Evolutionary conservation across 257 asterid genomes (phyloP), one percentile per base, ranked within the genome.

Genomic region (Jacaranda copaia): DNA sequence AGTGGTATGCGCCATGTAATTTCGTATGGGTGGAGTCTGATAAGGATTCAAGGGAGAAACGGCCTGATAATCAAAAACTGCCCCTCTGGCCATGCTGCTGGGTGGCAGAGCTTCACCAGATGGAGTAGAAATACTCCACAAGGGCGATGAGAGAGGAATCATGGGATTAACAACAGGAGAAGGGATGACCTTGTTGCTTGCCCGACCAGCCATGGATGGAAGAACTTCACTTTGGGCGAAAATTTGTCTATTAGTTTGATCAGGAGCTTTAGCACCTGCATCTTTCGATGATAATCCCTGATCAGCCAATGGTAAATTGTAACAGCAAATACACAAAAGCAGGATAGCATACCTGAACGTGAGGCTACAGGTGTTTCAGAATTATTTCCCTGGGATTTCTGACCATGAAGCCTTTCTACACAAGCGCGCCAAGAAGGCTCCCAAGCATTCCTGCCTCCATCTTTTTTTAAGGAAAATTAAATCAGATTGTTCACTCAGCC

Each of bases 401-500:
- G 89, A 76, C 86, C 84, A 67, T 80, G 91, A 79, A 82, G 73
- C 85, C 87, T 89, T 75, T 96, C 97, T 66, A 84, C 89, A 79
- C 90, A 93, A 70, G 92, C 85, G 79, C 90, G 96, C 99, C 99
- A 96, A 18, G 95, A 82, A 61, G 89, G 85, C 84, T 93, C 99
- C 99, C 99, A 96, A 74, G 77, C 11, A 65, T 83, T 85, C 91
- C 93, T 89, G 80, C 89, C 88, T 80, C 98, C 97, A 79, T 91
- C 99, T 96, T 82, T 62, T 77, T 43, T 58, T 12, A 16, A 19
- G n/a, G 13, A 46, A 57, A 68, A 51, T 40, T 32, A 61, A 65
- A 25, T 60, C 35, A 43, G 52, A 74, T 62, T 8, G 35, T 61
- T 72, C 53, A 62, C 16, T 69, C 66, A 49, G 72, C 76, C 60